Base-by-base conservation (phyloP, 768 basidiomycete species). In the Russula sp. region DNA sequence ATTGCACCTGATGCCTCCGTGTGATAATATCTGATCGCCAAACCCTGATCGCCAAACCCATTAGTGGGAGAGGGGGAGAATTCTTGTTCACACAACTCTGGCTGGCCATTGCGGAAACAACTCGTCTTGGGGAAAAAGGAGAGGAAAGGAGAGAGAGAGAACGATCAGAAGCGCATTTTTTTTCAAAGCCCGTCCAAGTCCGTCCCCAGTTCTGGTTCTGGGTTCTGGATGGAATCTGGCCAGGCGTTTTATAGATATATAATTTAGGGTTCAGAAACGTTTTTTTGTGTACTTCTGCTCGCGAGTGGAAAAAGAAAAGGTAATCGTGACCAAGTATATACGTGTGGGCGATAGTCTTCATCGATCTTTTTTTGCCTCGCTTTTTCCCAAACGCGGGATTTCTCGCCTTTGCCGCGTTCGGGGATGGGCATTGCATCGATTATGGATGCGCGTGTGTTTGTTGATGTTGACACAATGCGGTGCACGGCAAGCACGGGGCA, bases 361-460 rank as follows among this genome's bases (percentile, higher is more conserved):
- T 51, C 48, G 48, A 50, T 61, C 60, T 56, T 54, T 56, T 54
- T 29, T 29, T 29, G 34, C 48, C 55, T 61, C 42, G 16, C 29
- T 36, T n/a, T 35, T 48, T 20, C 35, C 45, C 47, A 35, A 55
- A 60, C 22, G 29, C 14, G 55, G 55, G 60, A 51, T 48, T 54
- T 56, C 53, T 53, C 53, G 53, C 47, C 32, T 41, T 22, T 55
- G 38, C 43, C 25, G 35, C 51, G 39, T 50, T 18, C n/a, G 16
- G 18, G 43, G n/a, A 11, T 11, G 46, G 50, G 50, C 11, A 10
- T 10, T 10, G 14, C n/a, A 25, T 39, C 46, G 46, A 29, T 47
- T 22, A 25, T 47, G 46, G 25, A n/a, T 52, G 25, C 25, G 25
- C 45, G n/a, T 36, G 50, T 53, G 25, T 25, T 6, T 29, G 46